Conservation (phyloP, 345 rosid species). For the Capsella bursapastoris region DNA sequence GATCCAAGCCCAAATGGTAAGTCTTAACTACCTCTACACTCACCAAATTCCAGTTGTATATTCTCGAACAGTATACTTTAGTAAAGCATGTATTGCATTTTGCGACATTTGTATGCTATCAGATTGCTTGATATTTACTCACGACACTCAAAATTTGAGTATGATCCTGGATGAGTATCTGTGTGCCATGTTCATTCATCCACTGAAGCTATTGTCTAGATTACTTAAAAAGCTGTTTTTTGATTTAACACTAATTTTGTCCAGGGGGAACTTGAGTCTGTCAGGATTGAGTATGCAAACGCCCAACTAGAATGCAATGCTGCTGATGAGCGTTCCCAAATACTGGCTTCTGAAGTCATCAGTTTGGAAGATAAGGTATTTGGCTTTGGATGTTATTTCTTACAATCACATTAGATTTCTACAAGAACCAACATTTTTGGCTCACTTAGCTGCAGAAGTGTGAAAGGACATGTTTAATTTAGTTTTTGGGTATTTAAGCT, state of each 20-base stretch:
- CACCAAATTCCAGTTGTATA: conserved; percentile 24
- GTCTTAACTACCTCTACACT: conserved; percentile 26
- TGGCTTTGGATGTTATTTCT: conserved; percentile 18
- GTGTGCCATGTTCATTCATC: conserved; percentile 20
- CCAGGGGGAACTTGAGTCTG: conserved; percentile 89
- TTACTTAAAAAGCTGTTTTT: conserved; percentile 11
- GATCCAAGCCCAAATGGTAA: conserved; percentile 80
- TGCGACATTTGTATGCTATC: conserved; percentile 17
- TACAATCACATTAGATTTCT: not conserved
- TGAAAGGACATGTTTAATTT: conserved; percentile 15
- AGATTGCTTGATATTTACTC: not conserved
- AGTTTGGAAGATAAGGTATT: conserved; percentile 99
- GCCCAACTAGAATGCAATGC: conserved; percentile 87
- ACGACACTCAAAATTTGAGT: conserved; percentile 12
- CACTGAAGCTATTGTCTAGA: conserved; percentile 15
- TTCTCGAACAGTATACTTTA: conserved; percentile 15
- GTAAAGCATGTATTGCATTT: conserved; percentile 16
- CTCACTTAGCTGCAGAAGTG: conserved; percentile 22
- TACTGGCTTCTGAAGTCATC: conserved; percentile 96
- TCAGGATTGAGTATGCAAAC: conserved; percentile 69
- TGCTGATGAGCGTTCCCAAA: conserved; percentile 89
- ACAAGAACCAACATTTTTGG: conserved; percentile 1
- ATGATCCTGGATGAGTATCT: conserved; percentile 16
- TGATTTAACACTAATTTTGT: conserved; percentile 27
- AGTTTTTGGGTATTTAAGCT: conserved; percentile 5